Evolutionary conservation across 2,329 filamentous ascomycete species (phyloP).

Genomic region (Gaeumannomyces sp.): DNA sequence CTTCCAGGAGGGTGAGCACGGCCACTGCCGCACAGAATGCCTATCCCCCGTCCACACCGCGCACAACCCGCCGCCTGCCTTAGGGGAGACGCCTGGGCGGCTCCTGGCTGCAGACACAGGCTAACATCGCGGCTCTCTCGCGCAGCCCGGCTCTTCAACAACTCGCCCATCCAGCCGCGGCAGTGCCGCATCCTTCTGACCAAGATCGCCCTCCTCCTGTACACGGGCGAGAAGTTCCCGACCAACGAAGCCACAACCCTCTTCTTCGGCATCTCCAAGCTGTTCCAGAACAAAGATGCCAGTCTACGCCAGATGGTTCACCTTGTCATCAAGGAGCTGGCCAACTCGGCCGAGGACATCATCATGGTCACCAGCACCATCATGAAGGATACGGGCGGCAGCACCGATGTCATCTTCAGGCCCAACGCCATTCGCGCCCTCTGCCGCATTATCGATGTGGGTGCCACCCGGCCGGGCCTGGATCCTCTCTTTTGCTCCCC

Average conservation of each 20-base stretch:
- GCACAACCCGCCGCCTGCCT: not conserved
- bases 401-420: slow-evolving; percentile 87
- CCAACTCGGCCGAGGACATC: slow-evolving; percentile 91
- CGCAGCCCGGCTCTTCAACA: slow-evolving; percentile 93
- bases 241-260: slow-evolving; percentile 95
- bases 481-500: not conserved
- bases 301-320: slow-evolving; percentile 98
- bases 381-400: slow-evolving; percentile 98
- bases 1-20: slow-evolving; percentile 84
- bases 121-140: slow-evolving; percentile 1
- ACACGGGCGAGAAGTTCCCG: slow-evolving; percentile 95
- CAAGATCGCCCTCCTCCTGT: slow-evolving; percentile 92
- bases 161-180: slow-evolving; percentile 90
- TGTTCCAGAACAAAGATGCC: slow-evolving; percentile 99
- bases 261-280: slow-evolving; percentile 98
- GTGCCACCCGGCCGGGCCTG: slow-evolving; percentile 24
- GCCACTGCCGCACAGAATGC: slow-evolving; percentile 20
- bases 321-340: slow-evolving; percentile 95
- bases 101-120: not conserved
- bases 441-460: slow-evolving; percentile 92
- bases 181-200: slow-evolving; percentile 96
- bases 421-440: slow-evolving; percentile 94
- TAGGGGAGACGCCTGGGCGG: slow-evolving; percentile 5
- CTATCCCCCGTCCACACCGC: not conserved
- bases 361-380: slow-evolving; percentile 99